phyloP scores from a whole-genome alignment of 495 filamentous ascomycete species.

The Podospora didyma region DNA sequence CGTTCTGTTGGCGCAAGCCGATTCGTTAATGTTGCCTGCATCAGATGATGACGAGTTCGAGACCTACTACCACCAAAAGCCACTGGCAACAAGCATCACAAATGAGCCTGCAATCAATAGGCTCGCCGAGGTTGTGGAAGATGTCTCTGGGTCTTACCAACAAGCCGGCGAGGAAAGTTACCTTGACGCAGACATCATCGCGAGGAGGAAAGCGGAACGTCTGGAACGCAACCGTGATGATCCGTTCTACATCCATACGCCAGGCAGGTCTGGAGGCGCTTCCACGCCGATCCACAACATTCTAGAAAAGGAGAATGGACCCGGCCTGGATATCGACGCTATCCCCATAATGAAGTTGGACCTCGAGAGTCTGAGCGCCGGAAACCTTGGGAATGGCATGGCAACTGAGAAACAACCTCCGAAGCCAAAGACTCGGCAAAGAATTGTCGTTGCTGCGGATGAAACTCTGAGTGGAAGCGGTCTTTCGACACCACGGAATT shows the following conservation, averaged over 20 bases:
- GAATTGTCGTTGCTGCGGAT: constrained; percentile 59
- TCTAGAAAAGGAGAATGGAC: constrained; percentile 61
- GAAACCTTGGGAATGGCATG: constrained; percentile 10
- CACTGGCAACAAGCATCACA: constrained; percentile 34
- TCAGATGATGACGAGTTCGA: constrained; percentile 61
- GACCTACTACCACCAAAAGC: constrained; percentile 65
- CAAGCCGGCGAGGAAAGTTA: constrained; percentile 50
- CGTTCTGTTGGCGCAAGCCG: constrained; percentile 56
- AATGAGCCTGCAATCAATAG: constrained; percentile 51
- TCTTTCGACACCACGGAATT: constrained; percentile 38
- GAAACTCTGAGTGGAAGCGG: constrained; percentile 50
- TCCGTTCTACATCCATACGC: constrained; percentile 83
- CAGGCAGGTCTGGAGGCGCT: constrained; percentile 39
- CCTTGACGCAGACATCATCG: constrained; percentile 58
- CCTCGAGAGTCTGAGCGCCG: constrained; percentile 47
- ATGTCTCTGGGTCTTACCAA: constrained; percentile 60
- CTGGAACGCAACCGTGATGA: constrained; percentile 82
- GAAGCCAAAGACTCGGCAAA: constrained; percentile 35
- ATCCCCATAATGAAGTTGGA: constrained; percentile 94
- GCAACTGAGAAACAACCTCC: not conserved
- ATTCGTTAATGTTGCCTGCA: constrained; percentile 47
- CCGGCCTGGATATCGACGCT: constrained; percentile 80
- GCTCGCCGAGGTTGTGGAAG: constrained; percentile 38
- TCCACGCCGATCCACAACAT: constrained; percentile 72
- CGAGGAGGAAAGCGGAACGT: constrained; percentile 62